phyloP scores from a whole-genome alignment of 2,329 filamentous ascomycete species.

The Calonectria montana region DNA sequence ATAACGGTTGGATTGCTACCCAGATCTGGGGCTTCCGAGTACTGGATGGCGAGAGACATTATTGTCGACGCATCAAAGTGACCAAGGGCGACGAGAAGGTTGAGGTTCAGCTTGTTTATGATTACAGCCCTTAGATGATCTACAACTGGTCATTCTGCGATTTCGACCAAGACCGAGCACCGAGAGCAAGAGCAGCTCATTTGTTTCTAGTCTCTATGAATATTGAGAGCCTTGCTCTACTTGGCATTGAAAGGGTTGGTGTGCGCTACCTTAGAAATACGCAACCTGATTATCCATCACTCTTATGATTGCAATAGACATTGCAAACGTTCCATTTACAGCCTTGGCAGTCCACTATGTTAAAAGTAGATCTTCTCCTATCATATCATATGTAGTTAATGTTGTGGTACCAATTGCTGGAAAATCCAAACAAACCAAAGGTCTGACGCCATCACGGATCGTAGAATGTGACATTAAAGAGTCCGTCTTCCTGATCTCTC shows the following conservation, averaged over 20 bases:
- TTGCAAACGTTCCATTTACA: conserved; percentile 2
- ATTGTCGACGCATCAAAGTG: conserved; percentile 65
- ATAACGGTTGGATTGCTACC: conserved; percentile 64
- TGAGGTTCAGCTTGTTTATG: conserved; percentile 67
- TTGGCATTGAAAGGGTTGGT: background rate
- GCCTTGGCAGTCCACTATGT: conserved; percentile 12
- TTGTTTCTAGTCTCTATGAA: background rate
- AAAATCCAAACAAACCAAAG: background rate
- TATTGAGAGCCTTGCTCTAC: background rate
- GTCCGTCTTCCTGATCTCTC: background rate
- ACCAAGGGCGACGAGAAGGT: conserved; percentile 62
- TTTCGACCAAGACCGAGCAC: background rate
- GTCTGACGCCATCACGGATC: conserved; percentile 30
- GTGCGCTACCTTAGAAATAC: background rate
- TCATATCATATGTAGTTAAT: background rate
- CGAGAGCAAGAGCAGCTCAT: background rate
- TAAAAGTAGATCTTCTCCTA: conserved; percentile 12
- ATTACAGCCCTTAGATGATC: conserved; percentile 52
- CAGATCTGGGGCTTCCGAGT: conserved; percentile 73
- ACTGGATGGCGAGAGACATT: conserved; percentile 62
- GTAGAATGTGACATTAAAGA: background rate
- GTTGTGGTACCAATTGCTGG: background rate
- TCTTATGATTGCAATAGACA: background rate
- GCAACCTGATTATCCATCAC: background rate
- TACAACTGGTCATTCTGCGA: background rate